A percentile compares a stretch with the other conserved stretches of the same genome.
Evolutionary conservation across 2,329 filamentous ascomycete species (phyloP).

Genomic region (Botrytis cinerea): DNA sequence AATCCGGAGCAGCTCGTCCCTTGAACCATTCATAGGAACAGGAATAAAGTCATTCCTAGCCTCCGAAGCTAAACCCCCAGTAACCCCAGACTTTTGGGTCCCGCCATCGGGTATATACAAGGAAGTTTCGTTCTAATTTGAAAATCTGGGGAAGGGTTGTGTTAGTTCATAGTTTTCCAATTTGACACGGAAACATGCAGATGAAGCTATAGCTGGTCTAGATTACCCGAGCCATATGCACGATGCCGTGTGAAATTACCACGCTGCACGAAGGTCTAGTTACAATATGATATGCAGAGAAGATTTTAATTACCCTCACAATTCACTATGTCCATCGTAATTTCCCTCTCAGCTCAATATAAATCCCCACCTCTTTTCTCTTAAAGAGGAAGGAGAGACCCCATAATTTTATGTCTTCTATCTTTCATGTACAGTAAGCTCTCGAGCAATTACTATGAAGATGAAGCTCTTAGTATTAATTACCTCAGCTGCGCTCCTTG

Average conservation of each 20-base stretch:
- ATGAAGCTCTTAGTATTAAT: constrained; percentile 32
- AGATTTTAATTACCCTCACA: not conserved
- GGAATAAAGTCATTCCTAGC: not conserved
- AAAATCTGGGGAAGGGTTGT: constrained; percentile 17
- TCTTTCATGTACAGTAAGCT: not conserved
- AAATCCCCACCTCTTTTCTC: not conserved
- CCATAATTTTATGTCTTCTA: not conserved
- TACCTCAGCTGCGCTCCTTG: constrained; percentile 29
- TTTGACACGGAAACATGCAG: not conserved
- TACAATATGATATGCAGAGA: not conserved
- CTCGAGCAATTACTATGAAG: constrained; percentile 26
- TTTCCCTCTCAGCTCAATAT: not conserved
- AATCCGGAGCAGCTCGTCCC: not conserved
- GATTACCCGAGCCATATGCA: constrained; percentile 16
- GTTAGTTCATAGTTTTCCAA: not conserved
- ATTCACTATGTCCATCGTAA: not conserved
- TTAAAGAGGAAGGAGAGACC: not conserved
- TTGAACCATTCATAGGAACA: not conserved
- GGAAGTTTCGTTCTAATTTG: not conserved
- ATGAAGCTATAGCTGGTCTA: constrained; percentile 14
- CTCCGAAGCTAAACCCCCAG: not conserved
- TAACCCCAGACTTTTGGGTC: not conserved
- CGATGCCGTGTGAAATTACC: constrained; percentile 19
- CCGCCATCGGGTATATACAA: not conserved
- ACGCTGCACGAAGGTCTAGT: not conserved